Evolutionary conservation across 1,284 basidiomycete genomes (phyloP).

Genomic region (Phylloboletellus chloephorus): DNA sequence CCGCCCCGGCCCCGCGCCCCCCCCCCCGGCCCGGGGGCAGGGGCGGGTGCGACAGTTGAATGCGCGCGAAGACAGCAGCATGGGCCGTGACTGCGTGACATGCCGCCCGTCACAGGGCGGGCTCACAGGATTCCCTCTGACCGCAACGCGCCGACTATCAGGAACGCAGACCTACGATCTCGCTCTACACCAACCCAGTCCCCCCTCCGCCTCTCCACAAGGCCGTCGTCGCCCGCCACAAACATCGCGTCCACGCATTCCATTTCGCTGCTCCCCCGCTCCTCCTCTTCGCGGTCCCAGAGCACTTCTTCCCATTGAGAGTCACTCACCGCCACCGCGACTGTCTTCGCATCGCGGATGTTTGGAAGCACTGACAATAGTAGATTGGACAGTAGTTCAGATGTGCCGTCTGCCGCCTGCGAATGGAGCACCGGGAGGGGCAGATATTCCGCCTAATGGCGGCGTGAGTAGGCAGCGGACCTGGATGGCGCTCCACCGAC

Average conservation of each 20-base stretch:
- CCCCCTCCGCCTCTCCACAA: conserved; percentile 41
- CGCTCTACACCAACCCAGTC: conserved; percentile 74
- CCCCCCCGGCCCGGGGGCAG: no score
- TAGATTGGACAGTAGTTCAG: conserved; percentile 66
- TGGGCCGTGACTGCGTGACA: no score
- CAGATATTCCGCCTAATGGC: conserved; percentile 65
- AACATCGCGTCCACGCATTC: conserved; percentile 44
- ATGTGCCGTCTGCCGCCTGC: conserved; percentile 55
- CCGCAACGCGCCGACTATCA: conserved; percentile 67
- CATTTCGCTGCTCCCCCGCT: conserved; percentile 30
- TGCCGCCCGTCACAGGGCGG: no score
- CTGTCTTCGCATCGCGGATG: conserved; percentile 60
- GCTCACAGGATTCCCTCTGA: conserved; percentile 65
- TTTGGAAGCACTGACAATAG: conserved; percentile 68
- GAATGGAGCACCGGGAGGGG: conserved; percentile 62
- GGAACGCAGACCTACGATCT: conserved; percentile 68
- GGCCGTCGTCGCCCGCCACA: conserved; percentile 49
- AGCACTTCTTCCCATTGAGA: conserved; percentile 73
- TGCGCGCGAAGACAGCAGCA: no score
- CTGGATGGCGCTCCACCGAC: conserved; percentile 33
- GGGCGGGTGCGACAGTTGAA: no score
- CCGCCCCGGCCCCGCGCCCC: no score
- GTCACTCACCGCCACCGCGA: conserved; percentile 69
- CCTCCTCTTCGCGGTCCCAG: conserved; percentile 65
- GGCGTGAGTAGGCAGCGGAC: conserved; percentile 5